Percentiles rank a stretch among this genome's conserved stretches.
phyloP scores from a whole-genome alignment of 306 rosid genomes.

The Lathyrus aphaca region DNA sequence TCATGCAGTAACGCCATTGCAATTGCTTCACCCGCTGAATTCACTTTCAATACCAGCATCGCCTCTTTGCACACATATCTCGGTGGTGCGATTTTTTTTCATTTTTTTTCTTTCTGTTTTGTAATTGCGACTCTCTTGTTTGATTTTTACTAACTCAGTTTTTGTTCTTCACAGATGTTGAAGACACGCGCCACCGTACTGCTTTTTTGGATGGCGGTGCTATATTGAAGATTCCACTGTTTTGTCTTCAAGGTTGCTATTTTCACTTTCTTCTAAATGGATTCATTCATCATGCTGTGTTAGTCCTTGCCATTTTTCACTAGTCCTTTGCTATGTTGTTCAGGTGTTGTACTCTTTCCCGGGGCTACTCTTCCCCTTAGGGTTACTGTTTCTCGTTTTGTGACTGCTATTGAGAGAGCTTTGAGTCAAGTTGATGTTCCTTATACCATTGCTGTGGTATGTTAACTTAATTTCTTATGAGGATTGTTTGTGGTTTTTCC shows the following conservation, averaged over 20 bases:
- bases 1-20: background rate
- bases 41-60: slow-evolving; percentile 39
- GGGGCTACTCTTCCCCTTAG: slow-evolving; percentile 89
- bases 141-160: background rate
- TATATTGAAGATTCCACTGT: slow-evolving; percentile 66
- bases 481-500: slow-evolving; percentile 23
- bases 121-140: background rate
- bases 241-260: slow-evolving; percentile 67
- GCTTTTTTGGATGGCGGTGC: slow-evolving; percentile 86
- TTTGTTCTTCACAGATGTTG: slow-evolving; percentile 63
- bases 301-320: background rate
- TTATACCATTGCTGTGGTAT: slow-evolving; percentile 83
- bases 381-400: slow-evolving; percentile 64
- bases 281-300: no score
- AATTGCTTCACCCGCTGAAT: slow-evolving; percentile 11
- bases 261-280: background rate
- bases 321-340: slow-evolving; percentile 37
- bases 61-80: slow-evolving; percentile 86
- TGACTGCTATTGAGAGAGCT: slow-evolving; percentile 73
- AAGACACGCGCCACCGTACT: slow-evolving; percentile 81
- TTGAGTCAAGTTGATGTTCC: slow-evolving; percentile 68
- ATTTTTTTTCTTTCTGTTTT: background rate
- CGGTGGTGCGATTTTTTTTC: slow-evolving; percentile 62
- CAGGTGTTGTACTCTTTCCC: slow-evolving; percentile 95
- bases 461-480: slow-evolving; percentile 49